phyloP scores from a whole-genome alignment of 2,329 filamentous ascomycete species.

The Corniculantispora saksenae region DNA sequence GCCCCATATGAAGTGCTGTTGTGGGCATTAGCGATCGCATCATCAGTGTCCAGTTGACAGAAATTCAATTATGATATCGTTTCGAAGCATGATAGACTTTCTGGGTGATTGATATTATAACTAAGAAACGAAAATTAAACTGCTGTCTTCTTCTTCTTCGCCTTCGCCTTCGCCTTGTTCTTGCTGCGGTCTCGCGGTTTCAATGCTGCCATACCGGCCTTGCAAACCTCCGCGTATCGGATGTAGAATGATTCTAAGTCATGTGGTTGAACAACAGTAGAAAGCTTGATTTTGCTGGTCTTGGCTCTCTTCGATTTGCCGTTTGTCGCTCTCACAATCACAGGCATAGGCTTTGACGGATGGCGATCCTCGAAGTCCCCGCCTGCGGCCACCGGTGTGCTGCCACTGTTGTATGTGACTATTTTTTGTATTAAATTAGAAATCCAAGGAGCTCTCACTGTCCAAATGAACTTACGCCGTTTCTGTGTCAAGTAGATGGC shows the following conservation, averaged over 20 bases:
- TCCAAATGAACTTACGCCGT: conserved; percentile 53
- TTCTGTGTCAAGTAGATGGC: conserved; percentile 77
- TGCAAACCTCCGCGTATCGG: conserved; percentile 88
- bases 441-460: neutral
- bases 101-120: neutral
- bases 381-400: conserved; percentile 44
- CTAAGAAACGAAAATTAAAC: conserved; percentile 20
- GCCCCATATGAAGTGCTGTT: no score
- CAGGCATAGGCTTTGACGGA: conserved; percentile 61
- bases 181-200: conserved; percentile 94
- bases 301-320: conserved; percentile 65
- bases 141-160: conserved; percentile 64
- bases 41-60: no score
- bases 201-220: conserved; percentile 80
- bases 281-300: conserved; percentile 68
- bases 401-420: conserved; percentile 49
- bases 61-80: neutral
- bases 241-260: conserved; percentile 79
- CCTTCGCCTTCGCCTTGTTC: conserved; percentile 78
- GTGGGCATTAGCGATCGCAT: no score
- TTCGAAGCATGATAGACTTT: neutral
- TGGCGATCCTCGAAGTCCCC: conserved; percentile 62
- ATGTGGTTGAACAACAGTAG: conserved; percentile 77
- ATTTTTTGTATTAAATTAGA: neutral
- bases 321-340: conserved; percentile 84